Base-by-base conservation (phyloP, 2,329 filamentous ascomycete species). In the Tolypocladium inflatum region DNA sequence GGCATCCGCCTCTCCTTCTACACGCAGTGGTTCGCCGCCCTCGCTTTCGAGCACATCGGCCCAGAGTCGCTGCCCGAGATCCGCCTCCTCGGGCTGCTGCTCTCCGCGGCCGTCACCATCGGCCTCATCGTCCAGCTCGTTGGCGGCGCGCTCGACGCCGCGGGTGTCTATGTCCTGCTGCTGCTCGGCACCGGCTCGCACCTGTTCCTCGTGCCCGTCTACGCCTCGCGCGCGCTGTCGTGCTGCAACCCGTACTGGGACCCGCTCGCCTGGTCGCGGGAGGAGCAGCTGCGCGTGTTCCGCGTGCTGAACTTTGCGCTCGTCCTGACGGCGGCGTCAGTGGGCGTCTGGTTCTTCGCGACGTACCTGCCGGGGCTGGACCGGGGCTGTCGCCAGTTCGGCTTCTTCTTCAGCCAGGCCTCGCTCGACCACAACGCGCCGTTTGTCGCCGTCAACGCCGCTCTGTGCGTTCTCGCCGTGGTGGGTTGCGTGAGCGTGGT, bases 321-420 rank as follows among this genome's bases (percentile, higher is more conserved):
- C 5, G 61, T 74, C 0, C 35, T 68, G 13, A 63, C 64, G 6
- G 62, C 67, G 30, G 60, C 70, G 0, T 63, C 68, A 3, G 58
- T 73, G 4, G 70, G 63, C 7, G 62, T 70, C 3, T 74, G 73
- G 71, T 71, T 65, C 53, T 71, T 68, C 58, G 65, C 63, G 1
- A 61, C 62, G 0, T 67, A 63, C 52, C 55, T 71, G 3, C 64
- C 71, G 1, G 60, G 56, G 0, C 60, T 64, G 9, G 13, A 61
- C 35, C 60, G 64, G 7, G 55, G 54, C 11, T 72, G 71, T 56
- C 58, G 56, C 2, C 68, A 72, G 45, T 65, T 65, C 35, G 66
- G 67, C 10, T 74, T 74, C 57, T 63, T 73, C 45, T 65, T 74
- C 19, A 65, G 65, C n/a, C 65, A 63, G 39, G 59, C 68, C 9